Evolutionary conservation across 176 grass and related monocot genomes (phyloP), one percentile per base, ranked within the genome.

Genomic region (Triticum timopheevii): DNA sequence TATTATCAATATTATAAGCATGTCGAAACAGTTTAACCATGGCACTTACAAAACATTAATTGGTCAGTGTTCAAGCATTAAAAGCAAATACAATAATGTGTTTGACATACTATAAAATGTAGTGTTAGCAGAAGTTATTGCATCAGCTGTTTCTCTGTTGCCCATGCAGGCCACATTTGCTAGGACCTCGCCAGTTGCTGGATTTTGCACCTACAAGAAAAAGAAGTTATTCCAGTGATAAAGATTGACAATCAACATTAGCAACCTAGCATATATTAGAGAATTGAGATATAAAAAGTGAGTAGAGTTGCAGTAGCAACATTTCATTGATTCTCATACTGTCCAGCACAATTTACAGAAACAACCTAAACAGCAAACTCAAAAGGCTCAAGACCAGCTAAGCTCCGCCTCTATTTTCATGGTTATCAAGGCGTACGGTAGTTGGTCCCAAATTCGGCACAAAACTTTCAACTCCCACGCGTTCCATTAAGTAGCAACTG

Each of bases 151-250:
- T 92, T 98, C 97, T 85, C 35, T 96, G 85, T 69, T 82, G 78
- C 97, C 93, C 97, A 98, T 98, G 89, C 84, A 96, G 66, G 96
- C 61, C 35, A 98, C 90, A 73, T 83, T 94, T 83, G 92, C 88
- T 79, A 96, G 72, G 76, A 96, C 87, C 77, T 98, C 93, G 27
- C 96, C 96, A 50, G 96, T 98, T 77, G 96, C 94, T 86, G 96
- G 96, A 81, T 98, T 93, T 89, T 92, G 86, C 45, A 98, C 90
- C 96, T 95, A 39, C 16, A 1, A 87, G n/a, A 74, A 45, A 25
- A 28, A 9, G 15, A 84, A 52, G 6, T 54, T 54, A 7, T 17
- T 54, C 50, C n/a, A 22, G 50, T 40, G 25, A 61, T 35, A 17
- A 44, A 75, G 17, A 59, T 61, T 13, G 2, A 50, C 19, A 35